Percentiles rank a stretch among this genome's conserved stretches.
phyloP scores from a whole-genome alignment of 768 basidiomycete species.

The Mrakia gelida region DNA sequence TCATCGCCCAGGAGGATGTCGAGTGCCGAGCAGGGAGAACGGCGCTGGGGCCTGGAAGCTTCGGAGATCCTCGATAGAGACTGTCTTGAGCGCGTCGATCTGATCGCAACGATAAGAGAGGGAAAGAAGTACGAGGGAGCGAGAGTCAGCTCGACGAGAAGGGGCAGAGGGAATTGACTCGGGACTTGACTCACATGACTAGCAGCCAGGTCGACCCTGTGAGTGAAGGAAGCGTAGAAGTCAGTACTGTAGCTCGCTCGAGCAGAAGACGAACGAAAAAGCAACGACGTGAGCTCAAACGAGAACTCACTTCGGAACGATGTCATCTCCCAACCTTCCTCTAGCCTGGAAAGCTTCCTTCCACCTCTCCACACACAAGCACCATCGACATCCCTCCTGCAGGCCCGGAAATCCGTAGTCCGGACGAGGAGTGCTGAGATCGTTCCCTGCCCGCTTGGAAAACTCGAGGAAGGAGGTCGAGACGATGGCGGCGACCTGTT shows the following conservation, averaged over 20 bases:
- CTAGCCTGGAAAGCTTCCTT: conserved; percentile 28
- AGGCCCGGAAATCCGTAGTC: conserved; percentile 24
- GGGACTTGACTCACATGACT: conserved; percentile 1
- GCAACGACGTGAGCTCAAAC: neutral
- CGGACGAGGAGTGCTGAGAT: conserved; percentile 23
- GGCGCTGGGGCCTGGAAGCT: neutral
- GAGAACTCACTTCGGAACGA: conserved; percentile 26
- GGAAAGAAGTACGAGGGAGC: neutral
- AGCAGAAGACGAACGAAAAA: neutral
- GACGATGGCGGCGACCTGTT: conserved; percentile 17
- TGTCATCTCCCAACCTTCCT: conserved; percentile 16
- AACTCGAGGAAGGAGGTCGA: conserved; percentile 25
- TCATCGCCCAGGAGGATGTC: too few relatives aligned
- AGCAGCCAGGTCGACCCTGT: conserved; percentile 21
- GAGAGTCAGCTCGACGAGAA: too few relatives aligned
- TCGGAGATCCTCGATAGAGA: conserved; percentile 14
- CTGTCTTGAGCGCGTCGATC: conserved; percentile 28
- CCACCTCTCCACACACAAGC: conserved; percentile 28
- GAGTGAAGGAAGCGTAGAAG: neutral
- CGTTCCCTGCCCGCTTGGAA: conserved; percentile 22
- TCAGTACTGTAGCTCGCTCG: neutral
- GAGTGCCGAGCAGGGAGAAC: neutral
- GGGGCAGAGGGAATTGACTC: neutral
- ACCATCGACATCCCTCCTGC: conserved; percentile 26
- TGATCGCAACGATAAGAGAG: neutral